Percentiles rank a stretch among this genome's conserved stretches.
Conservation (phyloP, 768 basidiomycete genomes). For the Sporobolomyces pararoseus region DNA sequence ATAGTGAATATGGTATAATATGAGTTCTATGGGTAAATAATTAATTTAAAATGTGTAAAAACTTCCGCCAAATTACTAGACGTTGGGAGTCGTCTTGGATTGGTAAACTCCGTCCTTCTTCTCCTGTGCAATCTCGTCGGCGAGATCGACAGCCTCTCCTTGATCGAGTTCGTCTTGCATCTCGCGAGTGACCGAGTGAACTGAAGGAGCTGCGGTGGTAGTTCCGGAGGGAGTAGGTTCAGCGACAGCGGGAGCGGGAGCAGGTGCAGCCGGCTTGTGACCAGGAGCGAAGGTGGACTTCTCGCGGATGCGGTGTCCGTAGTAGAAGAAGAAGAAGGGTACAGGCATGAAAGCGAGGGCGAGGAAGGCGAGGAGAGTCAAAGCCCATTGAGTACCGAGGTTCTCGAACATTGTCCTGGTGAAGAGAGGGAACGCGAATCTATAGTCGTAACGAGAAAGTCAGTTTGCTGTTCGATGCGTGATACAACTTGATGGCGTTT, state of each 20-base stretch:
- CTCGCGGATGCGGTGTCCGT: constrained; percentile 39
- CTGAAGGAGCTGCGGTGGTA: background rate
- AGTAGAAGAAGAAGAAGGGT: constrained; percentile 44
- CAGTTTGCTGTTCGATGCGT: background rate
- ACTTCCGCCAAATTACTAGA: no score
- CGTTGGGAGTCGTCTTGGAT: no score
- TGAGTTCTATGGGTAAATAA: background rate
- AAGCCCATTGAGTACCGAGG: constrained; percentile 46
- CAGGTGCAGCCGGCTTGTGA: constrained; percentile 23
- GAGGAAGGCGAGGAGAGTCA: constrained; percentile 41
- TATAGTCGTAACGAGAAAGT: background rate
- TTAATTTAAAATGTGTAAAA: no score
- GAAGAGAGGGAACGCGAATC: constrained; percentile 34
- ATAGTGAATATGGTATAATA: background rate
- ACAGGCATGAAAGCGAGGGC: constrained; percentile 16
- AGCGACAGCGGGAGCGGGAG: background rate
- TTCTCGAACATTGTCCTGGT: constrained; percentile 38
- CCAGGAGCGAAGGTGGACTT: constrained; percentile 37
- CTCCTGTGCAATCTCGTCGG: constrained; percentile 8
- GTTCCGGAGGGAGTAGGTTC: background rate
- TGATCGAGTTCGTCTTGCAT: constrained; percentile 25
- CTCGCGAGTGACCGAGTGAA: background rate
- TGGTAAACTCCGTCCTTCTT: background rate
- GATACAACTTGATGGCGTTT: background rate
- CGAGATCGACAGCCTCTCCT: background rate